Percentiles rank a stretch among this genome's conserved stretches.
phyloP scores from a whole-genome alignment of 2,329 filamentous ascomycete species.

The Monilinia polystroma region DNA sequence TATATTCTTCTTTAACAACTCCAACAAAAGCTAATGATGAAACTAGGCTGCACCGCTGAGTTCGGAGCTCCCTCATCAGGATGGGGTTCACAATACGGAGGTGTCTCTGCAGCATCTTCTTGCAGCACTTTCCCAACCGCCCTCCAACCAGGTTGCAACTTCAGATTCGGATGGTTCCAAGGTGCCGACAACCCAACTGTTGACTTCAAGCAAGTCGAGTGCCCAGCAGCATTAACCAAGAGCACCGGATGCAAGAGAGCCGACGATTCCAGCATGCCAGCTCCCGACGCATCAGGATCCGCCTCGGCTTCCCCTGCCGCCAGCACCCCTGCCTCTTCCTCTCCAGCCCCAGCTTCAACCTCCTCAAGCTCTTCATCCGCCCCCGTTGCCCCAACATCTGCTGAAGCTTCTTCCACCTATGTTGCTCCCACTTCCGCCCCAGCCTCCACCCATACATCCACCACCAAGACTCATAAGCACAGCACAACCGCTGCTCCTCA shows the following conservation, averaged over 20 bases:
- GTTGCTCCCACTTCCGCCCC: background rate
- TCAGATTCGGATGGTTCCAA: conserved; percentile 55
- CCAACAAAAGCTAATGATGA: background rate
- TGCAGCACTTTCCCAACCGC: conserved; percentile 47
- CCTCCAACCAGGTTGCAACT: conserved; percentile 50
- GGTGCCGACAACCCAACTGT: conserved; percentile 50
- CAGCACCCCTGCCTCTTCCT: background rate
- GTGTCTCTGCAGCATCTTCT: conserved; percentile 44
- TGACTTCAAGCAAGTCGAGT: conserved; percentile 48
- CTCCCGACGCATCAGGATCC: conserved; percentile 9
- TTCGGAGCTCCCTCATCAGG: conserved; percentile 45
- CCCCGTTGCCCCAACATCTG: background rate
- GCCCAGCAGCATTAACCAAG: conserved; percentile 47
- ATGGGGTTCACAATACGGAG: conserved; percentile 51
- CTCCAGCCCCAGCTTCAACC: background rate
- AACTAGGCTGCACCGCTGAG: conserved; percentile 46
- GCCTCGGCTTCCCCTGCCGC: background rate
- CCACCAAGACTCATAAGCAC: background rate
- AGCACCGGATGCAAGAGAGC: conserved; percentile 44
- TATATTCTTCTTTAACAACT: no score
- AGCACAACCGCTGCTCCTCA: background rate
- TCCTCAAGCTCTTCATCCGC: background rate
- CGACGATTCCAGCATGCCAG: conserved; percentile 27
- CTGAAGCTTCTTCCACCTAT: no score
- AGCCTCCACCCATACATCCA: background rate